Conservation (phyloP, 176 grass and related monocot genomes). For the Saccharum officinarum region DNA sequence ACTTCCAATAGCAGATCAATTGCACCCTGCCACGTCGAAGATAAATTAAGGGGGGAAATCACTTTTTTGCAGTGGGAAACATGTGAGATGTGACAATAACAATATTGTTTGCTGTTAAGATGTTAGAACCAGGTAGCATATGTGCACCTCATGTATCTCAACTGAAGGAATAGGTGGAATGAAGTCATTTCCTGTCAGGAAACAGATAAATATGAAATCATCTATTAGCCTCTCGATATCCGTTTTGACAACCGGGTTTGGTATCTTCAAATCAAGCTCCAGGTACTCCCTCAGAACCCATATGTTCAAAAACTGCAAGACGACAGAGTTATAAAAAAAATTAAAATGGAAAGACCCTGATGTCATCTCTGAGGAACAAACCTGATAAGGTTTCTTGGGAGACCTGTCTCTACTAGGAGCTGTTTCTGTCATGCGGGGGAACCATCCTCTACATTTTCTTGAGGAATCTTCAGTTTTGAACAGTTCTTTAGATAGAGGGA, state of each 20-base stretch:
- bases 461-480: conserved; percentile 7
- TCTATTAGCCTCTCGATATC: conserved; percentile 71
- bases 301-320: conserved; percentile 71
- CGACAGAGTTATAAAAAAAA: background rate
- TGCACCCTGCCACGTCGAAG: conserved; percentile 34
- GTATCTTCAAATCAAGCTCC: conserved; percentile 69
- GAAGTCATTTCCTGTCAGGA: conserved; percentile 89
- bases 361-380: conserved; percentile 5
- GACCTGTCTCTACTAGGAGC: background rate
- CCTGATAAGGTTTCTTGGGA: conserved; percentile 33
- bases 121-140: background rate
- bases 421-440: background rate
- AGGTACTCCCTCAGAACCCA: conserved; percentile 85
- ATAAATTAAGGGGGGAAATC: background rate
- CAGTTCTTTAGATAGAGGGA: background rate
- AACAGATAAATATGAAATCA: conserved; percentile 85
- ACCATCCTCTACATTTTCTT: conserved; percentile 28
- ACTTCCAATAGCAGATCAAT: conserved; percentile 56
- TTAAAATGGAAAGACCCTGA: background rate
- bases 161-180: conserved; percentile 74
- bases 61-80: background rate
- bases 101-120: background rate
- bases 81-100: too few relatives aligned
- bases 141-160: conserved; percentile 61
- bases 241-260: conserved; percentile 30